Evolutionary conservation across 257 asterid genomes (phyloP), one percentile per base, ranked within the genome.

Genomic region (Cruciata laevipes): DNA sequence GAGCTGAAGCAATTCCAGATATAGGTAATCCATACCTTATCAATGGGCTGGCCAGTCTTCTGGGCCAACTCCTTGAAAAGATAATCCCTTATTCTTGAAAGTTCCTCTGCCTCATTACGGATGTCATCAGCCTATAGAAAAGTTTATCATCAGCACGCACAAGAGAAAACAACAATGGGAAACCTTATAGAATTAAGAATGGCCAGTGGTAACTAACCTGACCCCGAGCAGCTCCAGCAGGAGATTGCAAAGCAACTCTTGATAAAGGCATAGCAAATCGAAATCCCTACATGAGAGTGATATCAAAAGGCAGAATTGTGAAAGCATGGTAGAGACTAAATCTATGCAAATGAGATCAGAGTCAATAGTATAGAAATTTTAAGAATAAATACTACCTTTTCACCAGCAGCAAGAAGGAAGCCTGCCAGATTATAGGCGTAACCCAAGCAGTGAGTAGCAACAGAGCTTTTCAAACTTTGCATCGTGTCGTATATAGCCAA

Each of bases 151-250:
- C 62, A 27, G 5, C 65, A 70, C 23, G 40, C 62, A 51, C 60
- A 69, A 63, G 30, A 17, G 61, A 18, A 61, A 65, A 58, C 30
- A 70, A 64, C 30, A 8, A 33, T 47, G 63, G 40, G 35, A 21
- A n/a, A 14, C 8, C 53, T 37, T 31, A 65, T 59, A 63, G 37
- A 66, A 30, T 47, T 18, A 38, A 18, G 44, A 71, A 71, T 14
- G 66, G 63, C 2, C 57, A 13, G 17, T 42, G 16, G 14, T 16
- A 25, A 55, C 80, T 71, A 62, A 93, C 99, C 99, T 88, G 96
- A 55, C 99, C 99, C 56, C 95, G 91, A 27, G 96, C 99, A 77
- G 95, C 86, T 25, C 99, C 99, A 71, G 93, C 99, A 27, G 99
- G 99, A 68, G 97, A 81, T 72, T 82, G 81, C 65, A 94, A 64